Evolutionary conservation across 306 rosid species (phyloP).

Genomic region (Castanea crenata): DNA sequence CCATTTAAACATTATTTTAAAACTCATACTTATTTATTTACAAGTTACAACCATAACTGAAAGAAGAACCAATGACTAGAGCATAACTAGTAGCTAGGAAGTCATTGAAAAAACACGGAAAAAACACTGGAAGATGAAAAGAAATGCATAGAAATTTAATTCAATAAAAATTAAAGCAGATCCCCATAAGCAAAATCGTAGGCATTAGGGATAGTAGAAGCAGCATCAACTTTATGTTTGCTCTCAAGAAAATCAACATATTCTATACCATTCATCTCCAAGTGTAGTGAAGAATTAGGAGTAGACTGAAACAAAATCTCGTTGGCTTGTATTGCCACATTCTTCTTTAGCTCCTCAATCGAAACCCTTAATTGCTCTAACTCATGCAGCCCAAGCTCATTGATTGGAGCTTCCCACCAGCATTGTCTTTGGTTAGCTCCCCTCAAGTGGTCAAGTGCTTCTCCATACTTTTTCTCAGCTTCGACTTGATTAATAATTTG

Average conservation of each 20-base stretch:
- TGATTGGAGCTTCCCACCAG: constrained; percentile 64
- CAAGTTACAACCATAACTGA: too few relatives aligned
- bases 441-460: constrained; percentile 39
- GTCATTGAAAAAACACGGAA: neutral
- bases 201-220: constrained; percentile 26
- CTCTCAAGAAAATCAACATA: constrained; percentile 20
- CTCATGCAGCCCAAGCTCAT: constrained; percentile 41
- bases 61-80: too few relatives aligned
- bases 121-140: neutral
- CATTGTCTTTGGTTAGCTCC: constrained; percentile 32
- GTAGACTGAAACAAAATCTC: constrained; percentile 31
- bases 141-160: neutral
- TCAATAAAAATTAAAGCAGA: constrained; percentile 12
- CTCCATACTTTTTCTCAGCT: constrained; percentile 50
- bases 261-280: constrained; percentile 19
- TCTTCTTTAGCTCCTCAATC: constrained; percentile 53
- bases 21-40: too few relatives aligned
- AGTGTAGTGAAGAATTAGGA: neutral
- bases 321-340: constrained; percentile 34
- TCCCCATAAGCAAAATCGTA: constrained; percentile 36
- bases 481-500: constrained; percentile 40
- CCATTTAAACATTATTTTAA: too few relatives aligned
- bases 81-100: too few relatives aligned
- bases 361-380: constrained; percentile 35
- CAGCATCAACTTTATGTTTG: constrained; percentile 17